Evolutionary conservation across 2,329 filamentous ascomycete species (phyloP).

Genomic region (Penicillium sp.): DNA sequence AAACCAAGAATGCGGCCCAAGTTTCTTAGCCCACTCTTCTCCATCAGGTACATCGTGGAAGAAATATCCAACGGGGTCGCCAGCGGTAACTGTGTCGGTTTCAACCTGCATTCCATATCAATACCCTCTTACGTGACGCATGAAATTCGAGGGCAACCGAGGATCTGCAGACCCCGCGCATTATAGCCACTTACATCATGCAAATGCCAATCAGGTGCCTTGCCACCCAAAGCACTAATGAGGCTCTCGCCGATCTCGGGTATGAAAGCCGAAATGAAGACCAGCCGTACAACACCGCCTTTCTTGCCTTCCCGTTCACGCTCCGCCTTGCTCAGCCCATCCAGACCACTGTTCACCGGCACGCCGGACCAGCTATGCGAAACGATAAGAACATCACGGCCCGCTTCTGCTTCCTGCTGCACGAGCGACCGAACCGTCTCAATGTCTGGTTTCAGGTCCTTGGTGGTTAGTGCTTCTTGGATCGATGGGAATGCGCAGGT

Average conservation of each 20-base stretch:
- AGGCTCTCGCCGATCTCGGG: conserved; percentile 32
- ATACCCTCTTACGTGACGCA: too few relatives aligned
- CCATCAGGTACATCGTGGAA: conserved; percentile 35
- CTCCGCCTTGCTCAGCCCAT: conserved; percentile 32
- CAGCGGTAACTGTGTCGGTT: conserved; percentile 25
- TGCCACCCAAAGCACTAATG: conserved; percentile 29
- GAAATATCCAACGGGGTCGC: conserved; percentile 14
- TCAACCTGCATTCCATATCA: conserved; percentile 9
- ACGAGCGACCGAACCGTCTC: conserved; percentile 32
- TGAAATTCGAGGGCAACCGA: not conserved
- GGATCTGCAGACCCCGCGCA: not conserved
- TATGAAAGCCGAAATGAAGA: conserved; percentile 37
- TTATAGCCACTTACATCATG: conserved; percentile 25
- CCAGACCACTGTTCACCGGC: conserved; percentile 35
- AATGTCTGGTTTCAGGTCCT: conserved; percentile 30
- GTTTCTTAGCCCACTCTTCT: conserved; percentile 25
- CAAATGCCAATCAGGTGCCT: conserved; percentile 30
- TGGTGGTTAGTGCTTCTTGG: conserved; percentile 20
- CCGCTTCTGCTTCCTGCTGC: conserved; percentile 27
- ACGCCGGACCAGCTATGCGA: conserved; percentile 40
- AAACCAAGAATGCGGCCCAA: conserved; percentile 32
- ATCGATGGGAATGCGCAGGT: conserved; percentile 29
- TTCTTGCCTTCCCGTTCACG: conserved; percentile 25
- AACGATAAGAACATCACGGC: conserved; percentile 32
- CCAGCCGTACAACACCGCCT: conserved; percentile 35